These are phyloP conservation scores for Lactuca saligna DNA, from an alignment of 129 eudicot genomes.

Conservation along the genomic window DNA sequence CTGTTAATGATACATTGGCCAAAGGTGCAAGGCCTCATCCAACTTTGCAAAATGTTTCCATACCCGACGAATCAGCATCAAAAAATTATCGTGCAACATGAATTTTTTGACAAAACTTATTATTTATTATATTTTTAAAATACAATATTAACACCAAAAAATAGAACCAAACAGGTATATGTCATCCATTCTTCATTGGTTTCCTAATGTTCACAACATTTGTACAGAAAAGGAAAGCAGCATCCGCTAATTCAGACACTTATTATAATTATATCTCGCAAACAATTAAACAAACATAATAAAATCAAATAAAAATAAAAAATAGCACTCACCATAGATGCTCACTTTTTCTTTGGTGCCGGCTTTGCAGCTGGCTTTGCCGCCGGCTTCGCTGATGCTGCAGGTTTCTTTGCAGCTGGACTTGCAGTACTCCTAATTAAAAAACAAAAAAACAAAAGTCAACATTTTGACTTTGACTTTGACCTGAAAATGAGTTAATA, in stretches of 20 bases:
- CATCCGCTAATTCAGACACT: slow-evolving; percentile 15
- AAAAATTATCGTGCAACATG: no score
- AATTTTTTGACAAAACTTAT: no score
- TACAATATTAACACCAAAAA: slow-evolving; percentile 4
- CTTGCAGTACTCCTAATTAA: slow-evolving; percentile 19
- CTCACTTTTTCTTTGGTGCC: slow-evolving; percentile 8
- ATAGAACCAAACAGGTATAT: slow-evolving; percentile 1
- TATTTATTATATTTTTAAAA: not conserved
- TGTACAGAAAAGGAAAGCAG: slow-evolving; percentile 11
- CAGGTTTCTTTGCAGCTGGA: slow-evolving; percentile 16
- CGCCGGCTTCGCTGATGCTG: slow-evolving; percentile 9
- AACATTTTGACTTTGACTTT: slow-evolving; percentile 11
- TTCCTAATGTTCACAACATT: slow-evolving; percentile 17
- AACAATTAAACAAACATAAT: not conserved
- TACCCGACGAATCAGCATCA: no score
- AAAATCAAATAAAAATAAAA: slow-evolving; percentile 4
- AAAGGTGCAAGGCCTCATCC: no score
- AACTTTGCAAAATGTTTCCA: no score
- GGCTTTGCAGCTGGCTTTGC: slow-evolving; percentile 13
- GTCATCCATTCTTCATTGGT: slow-evolving; percentile 20
- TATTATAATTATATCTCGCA: slow-evolving; percentile 11
- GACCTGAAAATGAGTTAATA: not conserved
- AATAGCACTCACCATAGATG: slow-evolving; percentile 6
- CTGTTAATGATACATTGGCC: no score
- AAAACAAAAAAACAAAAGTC: not conserved